Evolutionary conservation across 2,329 filamentous ascomycete genomes (phyloP).

Genomic region (Zasmidium citrigriseum): DNA sequence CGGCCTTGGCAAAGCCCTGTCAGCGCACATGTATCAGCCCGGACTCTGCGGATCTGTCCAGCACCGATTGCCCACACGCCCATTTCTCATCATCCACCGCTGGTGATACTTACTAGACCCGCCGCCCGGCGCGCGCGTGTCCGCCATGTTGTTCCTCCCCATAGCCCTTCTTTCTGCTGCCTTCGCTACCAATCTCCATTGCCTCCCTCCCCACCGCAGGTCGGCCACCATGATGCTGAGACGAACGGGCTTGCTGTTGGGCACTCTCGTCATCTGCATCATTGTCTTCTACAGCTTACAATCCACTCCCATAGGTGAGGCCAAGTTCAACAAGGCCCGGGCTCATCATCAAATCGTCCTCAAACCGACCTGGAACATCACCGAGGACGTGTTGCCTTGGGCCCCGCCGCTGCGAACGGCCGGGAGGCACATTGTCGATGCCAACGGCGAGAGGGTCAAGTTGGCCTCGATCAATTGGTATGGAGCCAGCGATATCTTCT

Average conservation of each 20-base stretch:
- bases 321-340: constrained; percentile 14
- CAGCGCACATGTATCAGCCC: constrained; percentile 7
- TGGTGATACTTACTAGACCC: constrained; percentile 1
- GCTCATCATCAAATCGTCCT: constrained; percentile 13
- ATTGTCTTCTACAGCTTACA: constrained; percentile 29
- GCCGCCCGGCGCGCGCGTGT: constrained; percentile 10
- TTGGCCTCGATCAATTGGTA: constrained; percentile 71
- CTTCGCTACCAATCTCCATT: constrained; percentile 14
- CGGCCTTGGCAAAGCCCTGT: constrained; percentile 9
- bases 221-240: constrained; percentile 18
- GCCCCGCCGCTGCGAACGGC: constrained; percentile 59
- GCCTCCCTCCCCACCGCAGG: constrained; percentile 15
- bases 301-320: constrained; percentile 24
- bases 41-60: constrained; percentile 8
- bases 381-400: constrained; percentile 11
- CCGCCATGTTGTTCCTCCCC: constrained; percentile 9
- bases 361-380: constrained; percentile 14
- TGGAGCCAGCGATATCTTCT: constrained; percentile 67
- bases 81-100: constrained; percentile 3
- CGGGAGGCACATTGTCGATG: constrained; percentile 64
- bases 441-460: constrained; percentile 59
- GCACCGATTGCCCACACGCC: background rate
- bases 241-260: constrained; percentile 15
- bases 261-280: constrained; percentile 15
- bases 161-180: constrained; percentile 11